These are phyloP conservation scores for Arthroderma sp. DNA, from an alignment of 2,329 filamentous ascomycete species.

Conservation along the genomic window DNA sequence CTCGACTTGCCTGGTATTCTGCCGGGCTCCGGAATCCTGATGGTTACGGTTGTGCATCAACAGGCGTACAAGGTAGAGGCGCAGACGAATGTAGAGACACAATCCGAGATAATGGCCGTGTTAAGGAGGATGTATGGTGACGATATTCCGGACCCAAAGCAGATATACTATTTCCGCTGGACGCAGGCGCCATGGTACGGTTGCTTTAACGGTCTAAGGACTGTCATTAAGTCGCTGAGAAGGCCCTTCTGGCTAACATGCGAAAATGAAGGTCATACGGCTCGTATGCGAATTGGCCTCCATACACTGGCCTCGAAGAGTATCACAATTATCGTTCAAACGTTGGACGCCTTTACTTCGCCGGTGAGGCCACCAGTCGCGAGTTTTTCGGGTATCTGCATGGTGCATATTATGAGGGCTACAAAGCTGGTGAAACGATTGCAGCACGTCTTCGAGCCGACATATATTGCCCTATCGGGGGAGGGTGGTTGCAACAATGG, in stretches of 20 bases:
- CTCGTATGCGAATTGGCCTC: constrained; percentile 56
- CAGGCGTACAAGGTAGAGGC: constrained; percentile 47
- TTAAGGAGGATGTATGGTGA: constrained; percentile 50
- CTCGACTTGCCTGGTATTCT: constrained; percentile 46
- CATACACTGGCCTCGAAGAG: constrained; percentile 48
- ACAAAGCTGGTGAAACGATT: constrained; percentile 30
- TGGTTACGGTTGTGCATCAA: constrained; percentile 47
- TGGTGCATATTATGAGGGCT: constrained; percentile 47
- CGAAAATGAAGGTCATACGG: constrained; percentile 31
- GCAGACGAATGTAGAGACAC: constrained; percentile 46
- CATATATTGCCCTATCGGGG: no score
- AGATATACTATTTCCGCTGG: constrained; percentile 51
- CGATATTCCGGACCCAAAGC: constrained; percentile 45
- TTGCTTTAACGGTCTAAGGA: no score
- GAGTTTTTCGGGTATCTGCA: constrained; percentile 56
- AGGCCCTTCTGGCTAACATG: no score
- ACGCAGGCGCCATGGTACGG: constrained; percentile 31
- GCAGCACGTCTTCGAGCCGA: neutral
- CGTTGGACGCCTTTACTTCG: constrained; percentile 48
- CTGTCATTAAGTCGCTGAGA: no score
- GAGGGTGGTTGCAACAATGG: no score
- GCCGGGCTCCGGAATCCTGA: constrained; percentile 50
- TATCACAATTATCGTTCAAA: constrained; percentile 59
- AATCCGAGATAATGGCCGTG: constrained; percentile 44
- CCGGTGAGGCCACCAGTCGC: constrained; percentile 50